phyloP scores from a whole-genome alignment of 2,329 filamentous ascomycete genomes.

The Phialophora verrucosa region DNA sequence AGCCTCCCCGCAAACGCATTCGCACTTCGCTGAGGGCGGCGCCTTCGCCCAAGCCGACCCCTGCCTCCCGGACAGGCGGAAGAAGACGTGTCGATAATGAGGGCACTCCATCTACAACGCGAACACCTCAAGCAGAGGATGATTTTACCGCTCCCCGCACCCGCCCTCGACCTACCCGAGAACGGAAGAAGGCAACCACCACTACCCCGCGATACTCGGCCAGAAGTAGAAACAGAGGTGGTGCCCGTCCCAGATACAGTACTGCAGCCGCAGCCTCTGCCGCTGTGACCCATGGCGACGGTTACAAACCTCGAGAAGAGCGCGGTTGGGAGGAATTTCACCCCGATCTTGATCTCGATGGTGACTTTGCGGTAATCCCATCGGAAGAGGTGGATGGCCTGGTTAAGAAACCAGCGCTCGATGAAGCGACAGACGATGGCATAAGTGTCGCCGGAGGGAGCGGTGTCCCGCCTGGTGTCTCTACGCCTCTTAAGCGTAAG shows the following conservation, averaged over 20 bases:
- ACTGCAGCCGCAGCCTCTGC: slow-evolving; percentile 86
- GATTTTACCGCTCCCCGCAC: slow-evolving; percentile 51
- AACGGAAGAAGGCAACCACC: slow-evolving; percentile 30
- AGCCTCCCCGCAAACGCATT: slow-evolving; percentile 72
- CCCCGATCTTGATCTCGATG: slow-evolving; percentile 88
- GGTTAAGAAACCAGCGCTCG: slow-evolving; percentile 48
- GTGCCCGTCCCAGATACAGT: slow-evolving; percentile 71
- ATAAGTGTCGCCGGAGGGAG: slow-evolving; percentile 55
- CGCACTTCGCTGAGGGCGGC: slow-evolving; percentile 60
- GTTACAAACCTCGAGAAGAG: slow-evolving; percentile 96
- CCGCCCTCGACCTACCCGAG: slow-evolving; percentile 53
- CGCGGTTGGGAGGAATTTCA: slow-evolving; percentile 98
- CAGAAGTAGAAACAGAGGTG: slow-evolving; percentile 34
- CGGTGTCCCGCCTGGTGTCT: slow-evolving; percentile 89
- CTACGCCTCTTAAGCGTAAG: slow-evolving; percentile 66
- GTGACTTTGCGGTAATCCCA: slow-evolving; percentile 75
- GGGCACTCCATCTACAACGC: slow-evolving; percentile 19
- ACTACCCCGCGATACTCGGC: slow-evolving; percentile 35
- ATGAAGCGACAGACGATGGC: slow-evolving; percentile 38
- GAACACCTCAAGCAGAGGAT: slow-evolving; percentile 61
- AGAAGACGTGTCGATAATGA: slow-evolving; percentile 81
- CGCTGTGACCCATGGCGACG: slow-evolving; percentile 86
- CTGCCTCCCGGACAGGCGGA: slow-evolving; percentile 83
- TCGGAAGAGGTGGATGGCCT: slow-evolving; percentile 85
- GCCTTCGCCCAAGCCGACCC: slow-evolving; percentile 55